Percentiles rank a stretch among this genome's conserved stretches.
Conservation (phyloP, 169 alveolate species). For the Neospora caninum region DNA sequence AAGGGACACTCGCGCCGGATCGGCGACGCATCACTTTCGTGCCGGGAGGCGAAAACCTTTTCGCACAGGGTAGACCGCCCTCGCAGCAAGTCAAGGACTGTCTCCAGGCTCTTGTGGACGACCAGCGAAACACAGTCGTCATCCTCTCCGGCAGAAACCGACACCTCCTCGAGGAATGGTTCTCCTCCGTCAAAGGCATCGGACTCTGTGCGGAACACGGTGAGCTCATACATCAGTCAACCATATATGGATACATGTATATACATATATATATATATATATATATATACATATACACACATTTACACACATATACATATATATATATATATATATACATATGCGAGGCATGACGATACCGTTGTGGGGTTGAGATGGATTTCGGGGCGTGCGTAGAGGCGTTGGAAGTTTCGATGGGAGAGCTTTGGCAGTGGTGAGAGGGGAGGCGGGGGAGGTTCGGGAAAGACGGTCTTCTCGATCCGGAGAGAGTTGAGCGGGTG, state of each 20-base stretch:
- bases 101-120: conserved; percentile 41
- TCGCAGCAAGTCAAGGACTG: conserved; percentile 40
- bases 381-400: too few relatives aligned
- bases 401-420: too few relatives aligned
- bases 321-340: background rate
- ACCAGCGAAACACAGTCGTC: conserved; percentile 70
- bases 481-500: too few relatives aligned
- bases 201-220: conserved; percentile 69
- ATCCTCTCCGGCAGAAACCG: conserved; percentile 77
- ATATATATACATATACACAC: background rate
- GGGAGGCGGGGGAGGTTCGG: too few relatives aligned
- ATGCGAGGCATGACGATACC: background rate
- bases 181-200: conserved; percentile 49
- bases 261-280: background rate
- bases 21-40: conserved; percentile 61
- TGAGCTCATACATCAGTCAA: background rate
- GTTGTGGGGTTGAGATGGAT: too few relatives aligned
- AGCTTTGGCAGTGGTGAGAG: too few relatives aligned
- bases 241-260: background rate
- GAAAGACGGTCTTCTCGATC: too few relatives aligned
- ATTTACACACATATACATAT: background rate
- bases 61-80: conserved; percentile 59
- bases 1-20: conserved; percentile 79
- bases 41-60: conserved; percentile 47
- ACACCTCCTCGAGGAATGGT: conserved; percentile 76